phyloP scores from a whole-genome alignment of 2,329 filamentous ascomycete species.

The Colletotrichum cereale region DNA sequence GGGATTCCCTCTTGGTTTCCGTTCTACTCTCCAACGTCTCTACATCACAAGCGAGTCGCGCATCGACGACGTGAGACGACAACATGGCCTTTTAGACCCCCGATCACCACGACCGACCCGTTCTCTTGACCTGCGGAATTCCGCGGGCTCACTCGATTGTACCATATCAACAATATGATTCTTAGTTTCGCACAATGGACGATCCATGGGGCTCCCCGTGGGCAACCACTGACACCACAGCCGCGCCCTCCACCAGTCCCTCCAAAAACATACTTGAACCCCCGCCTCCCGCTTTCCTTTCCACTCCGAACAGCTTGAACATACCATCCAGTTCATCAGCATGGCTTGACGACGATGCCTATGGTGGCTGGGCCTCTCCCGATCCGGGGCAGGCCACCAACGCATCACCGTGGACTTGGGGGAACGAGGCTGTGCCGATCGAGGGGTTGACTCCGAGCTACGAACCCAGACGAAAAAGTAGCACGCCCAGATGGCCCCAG shows the following conservation, averaged over 20 bases:
- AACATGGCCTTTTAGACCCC: constrained; percentile 21
- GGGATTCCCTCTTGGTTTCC: neutral
- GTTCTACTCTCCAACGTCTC: neutral
- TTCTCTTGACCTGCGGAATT: constrained; percentile 1
- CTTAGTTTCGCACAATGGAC: constrained; percentile 60
- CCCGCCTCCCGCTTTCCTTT: constrained; percentile 57
- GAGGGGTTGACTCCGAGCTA: constrained; percentile 48
- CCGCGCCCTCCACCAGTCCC: constrained; percentile 44
- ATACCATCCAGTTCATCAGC: constrained; percentile 52
- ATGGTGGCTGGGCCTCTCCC: constrained; percentile 54
- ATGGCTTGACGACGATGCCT: constrained; percentile 56
- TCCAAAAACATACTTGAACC: constrained; percentile 54
- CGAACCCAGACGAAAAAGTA: constrained; percentile 50
- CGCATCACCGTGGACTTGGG: constrained; percentile 37
- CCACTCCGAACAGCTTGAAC: constrained; percentile 44
- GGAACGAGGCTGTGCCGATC: constrained; percentile 21
- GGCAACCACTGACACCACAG: constrained; percentile 57
- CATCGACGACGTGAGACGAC: constrained; percentile 12
- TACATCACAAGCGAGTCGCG: constrained; percentile 18
- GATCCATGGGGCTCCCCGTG: constrained; percentile 75
- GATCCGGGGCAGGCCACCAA: constrained; percentile 44
- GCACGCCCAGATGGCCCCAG: constrained; percentile 56
- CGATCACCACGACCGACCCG: neutral
- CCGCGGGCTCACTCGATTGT: neutral
- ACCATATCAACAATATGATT: constrained; percentile 32